Base-by-base conservation (phyloP, 2,329 filamentous ascomycete genomes). In the Fonsecaea nubica region DNA sequence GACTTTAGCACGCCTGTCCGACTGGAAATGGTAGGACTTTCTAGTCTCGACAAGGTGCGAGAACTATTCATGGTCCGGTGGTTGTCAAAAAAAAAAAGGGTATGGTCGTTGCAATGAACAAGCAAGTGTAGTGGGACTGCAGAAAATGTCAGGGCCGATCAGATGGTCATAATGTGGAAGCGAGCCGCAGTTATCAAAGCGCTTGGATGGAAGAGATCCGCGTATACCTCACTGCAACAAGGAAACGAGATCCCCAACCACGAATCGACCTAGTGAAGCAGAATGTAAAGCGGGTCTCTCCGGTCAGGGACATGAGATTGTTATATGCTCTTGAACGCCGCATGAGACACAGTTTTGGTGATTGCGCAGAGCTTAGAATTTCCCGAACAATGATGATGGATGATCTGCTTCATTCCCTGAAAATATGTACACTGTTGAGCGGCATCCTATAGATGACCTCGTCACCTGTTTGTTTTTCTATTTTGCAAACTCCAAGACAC, bases 381-480 rank as follows among this genome's bases (percentile, higher is more conserved):
- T 50, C 18, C 45, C 6, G 25, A 35, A 33, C 25, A 55, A 35
- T 33, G 12, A n/a, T 62, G 50, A 10, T 62, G 59, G 33, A 55
- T 42, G 15, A 18, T 62, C 33, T 61, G 50, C 59, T 62, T 52
- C 59, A 62, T 62, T 56, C 25, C 8, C 50, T 61, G 35, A 18
- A 55, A 42, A 55, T 62, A 62, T 62, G 36, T 62, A 62, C 59
- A 62, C 36, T 62, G 25, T 21, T 36, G 30, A 12, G 45, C n/a
- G 30, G 10, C 33, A 61, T 18, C 25, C 48, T 32, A 3, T 12
- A 8, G 33, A 21, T 33, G 15, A 30, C 18, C 42, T 48, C 25
- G 38, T 21, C 5, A 12, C 13, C 40, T 30, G 15, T 36, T 38
- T 35, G 18, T 18, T 65, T 40, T 52, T 63, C 42, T 66, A 65